These are phyloP conservation scores for Coleophoma eucalyptorum DNA, from an alignment of 2,329 filamentous ascomycete species.

Conservation along the genomic window DNA sequence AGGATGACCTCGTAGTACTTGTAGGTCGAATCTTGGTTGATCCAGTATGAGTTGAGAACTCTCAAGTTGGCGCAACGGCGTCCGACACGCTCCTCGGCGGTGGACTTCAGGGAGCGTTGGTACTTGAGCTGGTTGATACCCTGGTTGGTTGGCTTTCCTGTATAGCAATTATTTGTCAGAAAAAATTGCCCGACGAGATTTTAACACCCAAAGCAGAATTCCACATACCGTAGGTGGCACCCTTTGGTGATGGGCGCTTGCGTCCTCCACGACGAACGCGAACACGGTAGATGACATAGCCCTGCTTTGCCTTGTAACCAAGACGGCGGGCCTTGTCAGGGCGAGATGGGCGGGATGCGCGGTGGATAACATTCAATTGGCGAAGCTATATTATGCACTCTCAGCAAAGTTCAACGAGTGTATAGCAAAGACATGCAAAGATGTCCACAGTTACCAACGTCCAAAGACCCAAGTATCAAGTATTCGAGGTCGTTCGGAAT, in stretches of 20 bases:
- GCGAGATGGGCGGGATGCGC: conserved; percentile 94
- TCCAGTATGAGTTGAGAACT: conserved; percentile 99
- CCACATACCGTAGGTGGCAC: conserved; percentile 92
- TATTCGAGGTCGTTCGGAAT: conserved; percentile 28
- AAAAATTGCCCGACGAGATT: not conserved
- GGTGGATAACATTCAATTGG: conserved; percentile 99
- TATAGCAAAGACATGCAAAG: conserved; percentile 64
- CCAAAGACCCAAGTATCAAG: conserved; percentile 23
- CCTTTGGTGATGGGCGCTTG: conserved; percentile 95
- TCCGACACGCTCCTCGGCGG: conserved; percentile 99
- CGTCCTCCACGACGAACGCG: conserved; percentile 98
- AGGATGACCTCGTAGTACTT: conserved; percentile 99
- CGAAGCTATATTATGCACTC: conserved; percentile 99
- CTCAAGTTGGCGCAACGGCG: conserved; percentile 98
- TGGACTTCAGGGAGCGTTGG: conserved; percentile 97
- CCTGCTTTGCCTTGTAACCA: conserved; percentile 99
- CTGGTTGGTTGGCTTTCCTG: conserved; percentile 99
- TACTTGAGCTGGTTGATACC: conserved; percentile 99
- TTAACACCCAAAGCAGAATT: conserved; percentile 7
- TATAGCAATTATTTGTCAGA: conserved; percentile 8
- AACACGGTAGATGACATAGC: conserved; percentile 99
- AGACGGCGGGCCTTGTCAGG: conserved; percentile 99
- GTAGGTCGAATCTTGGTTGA: conserved; percentile 99
- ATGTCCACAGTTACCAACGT: conserved; percentile 25
- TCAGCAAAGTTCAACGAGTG: conserved; percentile 99